Evolutionary conservation across 2,329 filamentous ascomycete species (phyloP).

Genomic region (Alternaria postmessia): DNA sequence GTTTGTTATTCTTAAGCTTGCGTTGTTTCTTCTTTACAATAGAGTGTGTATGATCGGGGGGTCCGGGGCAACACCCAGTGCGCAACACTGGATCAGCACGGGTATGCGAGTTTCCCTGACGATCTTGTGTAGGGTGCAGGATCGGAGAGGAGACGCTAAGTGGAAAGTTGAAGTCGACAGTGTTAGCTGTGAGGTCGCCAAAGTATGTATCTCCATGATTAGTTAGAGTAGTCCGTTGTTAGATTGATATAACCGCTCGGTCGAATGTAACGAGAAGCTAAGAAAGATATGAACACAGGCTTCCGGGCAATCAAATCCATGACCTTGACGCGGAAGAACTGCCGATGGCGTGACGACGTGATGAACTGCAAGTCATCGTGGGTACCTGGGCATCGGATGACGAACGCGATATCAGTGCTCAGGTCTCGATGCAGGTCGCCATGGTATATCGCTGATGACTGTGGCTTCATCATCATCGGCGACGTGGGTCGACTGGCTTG

Average conservation of each 20-base stretch:
- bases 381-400: not conserved
- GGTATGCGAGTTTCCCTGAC: not conserved
- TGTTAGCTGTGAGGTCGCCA: not conserved
- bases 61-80: not conserved
- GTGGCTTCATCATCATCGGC: not conserved
- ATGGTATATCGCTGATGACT: conserved; percentile 1
- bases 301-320: not conserved
- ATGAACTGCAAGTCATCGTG: not conserved
- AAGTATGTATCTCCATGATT: not conserved
- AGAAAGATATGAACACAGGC: not conserved
- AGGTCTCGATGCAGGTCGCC: not conserved
- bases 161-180: not conserved
- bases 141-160: not conserved
- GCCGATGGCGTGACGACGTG: not conserved
- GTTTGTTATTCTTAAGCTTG: not conserved
- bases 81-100: not conserved
- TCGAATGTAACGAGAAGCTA: not conserved
- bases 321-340: not conserved
- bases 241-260: not conserved
- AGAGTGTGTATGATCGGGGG: not conserved
- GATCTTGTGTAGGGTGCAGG: not conserved
- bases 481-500: not conserved
- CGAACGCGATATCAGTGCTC: conserved; percentile 1
- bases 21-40: not conserved
- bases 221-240: not conserved